Base-by-base conservation (phyloP, 768 basidiomycete genomes). In the Strobilomyces echinocephalus region DNA sequence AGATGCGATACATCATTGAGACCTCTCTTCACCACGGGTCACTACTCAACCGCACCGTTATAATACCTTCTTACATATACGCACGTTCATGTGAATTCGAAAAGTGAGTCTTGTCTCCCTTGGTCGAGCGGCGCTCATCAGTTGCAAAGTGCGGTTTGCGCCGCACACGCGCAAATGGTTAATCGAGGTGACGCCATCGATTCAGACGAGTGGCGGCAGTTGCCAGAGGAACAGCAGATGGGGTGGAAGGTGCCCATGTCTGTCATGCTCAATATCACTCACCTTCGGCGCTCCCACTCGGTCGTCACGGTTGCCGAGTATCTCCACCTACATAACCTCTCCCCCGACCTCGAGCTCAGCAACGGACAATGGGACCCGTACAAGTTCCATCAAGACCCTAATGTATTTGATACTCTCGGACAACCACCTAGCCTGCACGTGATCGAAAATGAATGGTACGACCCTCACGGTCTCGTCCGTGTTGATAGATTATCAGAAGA, bases 1-100 rank as follows among this genome's bases (percentile, higher is more conserved):
- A 76, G 77, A 69, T 78, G 69, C 73, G 77, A 18, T 78, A 78
- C 55, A 79, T 79, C 53, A 70, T 78, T 53, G 77, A 78, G 55
- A 72, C 76, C 1, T 65, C 74, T 9, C 56, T 78, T 16, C 49
- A 76, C 14, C 78, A 78, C 43, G 74, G 76, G n/a, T 57, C 62
- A 24, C 59, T 77, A 7, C 66, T 77, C 39, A 75, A 76, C 58
- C 71, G 77, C 42, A 75, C 74, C 2, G 68, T 74, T 48, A 63
- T 78, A 38, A 49, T 79, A 39, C 77, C 77, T 7, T 72, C 77
- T 2, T 74, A 70, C 55, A 69, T 78, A 48, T 78, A 79, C 36
- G 76, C 76, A 12, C 73, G 77, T 46, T 67, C 71, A 2, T 78
- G 77, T 60, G 74, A 76, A 59, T 69, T 54, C 31, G 56, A 60